Evolutionary conservation across 257 asterid genomes (phyloP), one percentile per base, ranked within the genome.

Genomic region (Lithospermum erythrorhizon): DNA sequence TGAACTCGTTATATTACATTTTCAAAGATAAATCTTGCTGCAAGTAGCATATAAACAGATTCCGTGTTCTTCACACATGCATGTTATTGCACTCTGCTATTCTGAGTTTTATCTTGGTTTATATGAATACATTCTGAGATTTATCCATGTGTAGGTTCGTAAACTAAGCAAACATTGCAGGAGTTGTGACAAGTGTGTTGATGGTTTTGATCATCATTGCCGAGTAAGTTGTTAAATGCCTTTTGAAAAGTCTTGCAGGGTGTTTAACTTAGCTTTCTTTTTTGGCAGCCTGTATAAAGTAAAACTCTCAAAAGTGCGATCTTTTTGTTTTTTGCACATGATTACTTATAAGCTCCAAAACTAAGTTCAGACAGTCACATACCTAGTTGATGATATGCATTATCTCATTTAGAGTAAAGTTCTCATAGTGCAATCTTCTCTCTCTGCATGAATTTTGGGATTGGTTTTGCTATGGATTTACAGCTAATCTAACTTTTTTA

Each of bases 151-250:
- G 63, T 58, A 91, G 98, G 98, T 91, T 73, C 87, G 82, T 35
- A 88, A 85, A 75, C 81, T 83, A 75, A 91, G 98, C 74, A 91
- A 91, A 75, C 98, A 91, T 35, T 91, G 98, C 86, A 77, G 96
- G 78, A 91, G 98, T 76, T 91, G 98, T 75, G 95, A 91, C 78
- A 91, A 91, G 78, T 91, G 98, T 82, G 98, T 91, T 57, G 98
- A 91, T 25, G 98, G 96, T 67, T 91, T 91, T 62, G 98, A 91
- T 82, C 98, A 91, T 80, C 98, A 91, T 75, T 91, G 98, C 65
- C 91, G 98, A 78, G 98, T 91, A 67, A 72, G 98, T 82, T 41
- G 49, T 41, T 56, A 13, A 22, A 24, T 8, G 10, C 21, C 30
- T 13, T 56, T 24, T 13, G 14, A 6, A 5, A 13, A 41, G 56